These are phyloP conservation scores for Mycosphaerelloides madeirae DNA, from an alignment of 2,329 filamentous ascomycete genomes.

Conservation along the genomic window DNA sequence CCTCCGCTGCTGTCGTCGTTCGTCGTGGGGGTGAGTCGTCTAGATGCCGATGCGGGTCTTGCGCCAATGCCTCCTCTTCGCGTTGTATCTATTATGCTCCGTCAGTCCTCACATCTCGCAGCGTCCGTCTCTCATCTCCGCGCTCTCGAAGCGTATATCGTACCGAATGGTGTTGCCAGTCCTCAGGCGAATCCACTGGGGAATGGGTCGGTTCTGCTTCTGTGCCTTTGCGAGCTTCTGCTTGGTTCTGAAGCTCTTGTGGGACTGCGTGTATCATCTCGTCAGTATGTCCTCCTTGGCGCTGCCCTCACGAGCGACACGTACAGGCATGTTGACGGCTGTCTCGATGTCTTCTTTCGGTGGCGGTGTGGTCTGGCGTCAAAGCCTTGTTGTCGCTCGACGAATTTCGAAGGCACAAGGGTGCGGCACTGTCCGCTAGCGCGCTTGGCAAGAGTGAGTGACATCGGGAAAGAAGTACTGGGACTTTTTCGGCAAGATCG, in stretches of 20 bases:
- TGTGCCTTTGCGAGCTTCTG: conserved; percentile 99
- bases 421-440: no score
- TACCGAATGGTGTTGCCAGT: conserved; percentile 99
- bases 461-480: neutral
- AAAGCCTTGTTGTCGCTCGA: conserved; percentile 6
- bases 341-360: conserved; percentile 12
- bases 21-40: conserved; percentile 48
- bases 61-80: conserved; percentile 99
- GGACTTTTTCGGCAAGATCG: neutral
- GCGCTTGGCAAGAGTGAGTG: neutral
- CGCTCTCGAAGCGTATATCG: conserved; percentile 36
- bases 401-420: neutral
- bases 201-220: conserved; percentile 99
- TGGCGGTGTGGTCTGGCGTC: conserved; percentile 9
- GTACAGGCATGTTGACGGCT: conserved; percentile 34
- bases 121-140: neutral
- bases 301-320: conserved; percentile 10
- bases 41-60: conserved; percentile 99
- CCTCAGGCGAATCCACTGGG: conserved; percentile 98
- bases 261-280: conserved; percentile 60
- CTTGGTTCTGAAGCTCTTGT: conserved; percentile 99
- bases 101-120: no score
- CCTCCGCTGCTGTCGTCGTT: conserved; percentile 6
- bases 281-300: conserved; percentile 9
- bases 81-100: conserved; percentile 80